These are phyloP conservation scores for Kwoniella heveanensis DNA, from an alignment of 768 basidiomycete genomes.

Conservation along the genomic window DNA sequence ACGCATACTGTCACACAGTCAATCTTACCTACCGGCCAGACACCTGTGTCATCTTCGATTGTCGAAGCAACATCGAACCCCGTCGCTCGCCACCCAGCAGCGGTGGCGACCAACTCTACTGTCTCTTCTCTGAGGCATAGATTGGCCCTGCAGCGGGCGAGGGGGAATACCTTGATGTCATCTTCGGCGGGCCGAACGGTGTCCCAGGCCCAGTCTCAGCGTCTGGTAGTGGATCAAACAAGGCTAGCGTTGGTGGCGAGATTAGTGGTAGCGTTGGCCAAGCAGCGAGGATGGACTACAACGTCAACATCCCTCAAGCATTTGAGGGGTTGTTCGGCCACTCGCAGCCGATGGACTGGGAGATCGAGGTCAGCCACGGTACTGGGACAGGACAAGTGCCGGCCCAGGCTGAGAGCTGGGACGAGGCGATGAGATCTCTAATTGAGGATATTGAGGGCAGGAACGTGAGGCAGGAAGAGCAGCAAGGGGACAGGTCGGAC, in stretches of 20 bases:
- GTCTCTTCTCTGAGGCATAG: constrained; percentile 19
- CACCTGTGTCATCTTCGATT: constrained; percentile 4
- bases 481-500: constrained; percentile 8
- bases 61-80: constrained; percentile 23
- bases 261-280: constrained; percentile 42
- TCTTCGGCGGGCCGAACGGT: constrained; percentile 7
- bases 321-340: constrained; percentile 3
- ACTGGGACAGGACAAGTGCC: constrained; percentile 7
- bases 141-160: constrained; percentile 54
- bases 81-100: constrained; percentile 55
- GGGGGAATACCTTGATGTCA: constrained; percentile 25
- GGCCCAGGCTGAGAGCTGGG: constrained; percentile 37
- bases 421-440: constrained; percentile 45
- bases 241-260: constrained; percentile 38
- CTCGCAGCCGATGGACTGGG: constrained; percentile 17
- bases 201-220: constrained; percentile 12
- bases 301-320: background rate
- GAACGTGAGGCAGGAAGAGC: background rate
- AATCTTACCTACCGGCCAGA: background rate
- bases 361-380: background rate
- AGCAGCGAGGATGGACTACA: constrained; percentile 12
- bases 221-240: constrained; percentile 22
- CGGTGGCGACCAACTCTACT: constrained; percentile 46
- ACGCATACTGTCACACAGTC: constrained; percentile 7
- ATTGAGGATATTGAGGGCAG: constrained; percentile 34